A percentile compares a stretch with the other conserved stretches of the same genome.
Evolutionary conservation across 2,329 filamentous ascomycete genomes (phyloP).

Genomic region (Aspergillus uvarum): DNA sequence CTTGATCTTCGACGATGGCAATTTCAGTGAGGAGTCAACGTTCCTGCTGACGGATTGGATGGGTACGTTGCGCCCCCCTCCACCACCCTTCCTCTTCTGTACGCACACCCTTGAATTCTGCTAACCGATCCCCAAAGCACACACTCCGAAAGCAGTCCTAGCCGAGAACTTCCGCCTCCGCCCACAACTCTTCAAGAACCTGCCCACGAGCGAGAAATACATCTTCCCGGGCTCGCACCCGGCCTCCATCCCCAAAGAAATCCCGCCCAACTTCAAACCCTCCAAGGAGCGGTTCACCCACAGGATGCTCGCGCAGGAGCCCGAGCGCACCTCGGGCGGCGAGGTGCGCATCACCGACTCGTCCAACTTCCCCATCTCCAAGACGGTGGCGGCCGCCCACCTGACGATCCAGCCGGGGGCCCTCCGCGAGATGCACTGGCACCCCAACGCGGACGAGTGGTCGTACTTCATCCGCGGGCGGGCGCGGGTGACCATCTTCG

Average conservation of each 20-base stretch:
- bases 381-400: slow-evolving; percentile 7
- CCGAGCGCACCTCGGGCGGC: slow-evolving; percentile 1
- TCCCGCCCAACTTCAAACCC: slow-evolving; percentile 6
- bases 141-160: slow-evolving; percentile 8
- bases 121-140: neutral
- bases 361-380: slow-evolving; percentile 11
- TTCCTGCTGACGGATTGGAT: slow-evolving; percentile 10
- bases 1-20: slow-evolving; percentile 8
- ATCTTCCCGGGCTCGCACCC: slow-evolving; percentile 7
- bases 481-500: slow-evolving; percentile 8
- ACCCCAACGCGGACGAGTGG: slow-evolving; percentile 12
- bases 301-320: slow-evolving; percentile 4
- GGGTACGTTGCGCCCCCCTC: neutral
- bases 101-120: no score
- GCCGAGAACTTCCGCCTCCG: slow-evolving; percentile 9
- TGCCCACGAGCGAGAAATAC: slow-evolving; percentile 5
- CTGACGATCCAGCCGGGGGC: slow-evolving; percentile 8
- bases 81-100: no score
- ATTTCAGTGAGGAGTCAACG: slow-evolving; percentile 7
- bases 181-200: slow-evolving; percentile 6
- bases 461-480: slow-evolving; percentile 10
- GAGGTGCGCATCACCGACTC: slow-evolving; percentile 9
- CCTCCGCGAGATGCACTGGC: slow-evolving; percentile 13
- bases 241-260: neutral
- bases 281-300: slow-evolving; percentile 10